phyloP scores from a whole-genome alignment of 805 yeast species.

The Cyberlindnera lachancei region DNA sequence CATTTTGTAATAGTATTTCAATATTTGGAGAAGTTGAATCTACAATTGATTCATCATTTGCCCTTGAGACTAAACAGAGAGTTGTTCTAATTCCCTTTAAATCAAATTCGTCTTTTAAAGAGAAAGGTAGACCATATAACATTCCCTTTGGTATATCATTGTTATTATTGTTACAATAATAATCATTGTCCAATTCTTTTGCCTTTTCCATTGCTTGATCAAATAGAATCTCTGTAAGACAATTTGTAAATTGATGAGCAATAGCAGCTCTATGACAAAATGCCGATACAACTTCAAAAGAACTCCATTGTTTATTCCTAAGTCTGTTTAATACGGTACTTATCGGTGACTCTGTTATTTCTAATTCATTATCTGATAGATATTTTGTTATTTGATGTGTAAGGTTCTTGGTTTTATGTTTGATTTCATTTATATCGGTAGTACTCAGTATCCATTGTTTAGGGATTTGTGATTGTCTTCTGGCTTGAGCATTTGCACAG shows the following conservation, averaged over 20 bases:
- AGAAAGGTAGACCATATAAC: constrained; percentile 60
- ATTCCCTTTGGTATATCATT: constrained; percentile 48
- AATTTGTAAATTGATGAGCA: constrained; percentile 46
- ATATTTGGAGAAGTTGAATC: constrained; percentile 32
- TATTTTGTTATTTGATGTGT: not conserved
- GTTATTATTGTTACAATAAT: too few species aligned
- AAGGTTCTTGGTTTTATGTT: not conserved
- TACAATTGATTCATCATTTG: constrained; percentile 40
- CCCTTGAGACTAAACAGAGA: constrained; percentile 38
- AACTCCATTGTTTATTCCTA: constrained; percentile 24
- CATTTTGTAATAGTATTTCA: constrained; percentile 32
- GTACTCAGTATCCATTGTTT: constrained; percentile 1
- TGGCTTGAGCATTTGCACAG: not conserved
- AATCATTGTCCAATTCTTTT: constrained; percentile 42
- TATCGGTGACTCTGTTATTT: constrained; percentile 31
- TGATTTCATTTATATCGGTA: not conserved
- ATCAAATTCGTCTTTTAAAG: constrained; percentile 40
- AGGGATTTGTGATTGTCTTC: not conserved
- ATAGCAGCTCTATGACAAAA: constrained; percentile 50
- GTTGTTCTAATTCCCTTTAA: constrained; percentile 41
- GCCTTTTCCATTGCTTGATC: constrained; percentile 53
- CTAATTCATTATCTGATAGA: constrained; percentile 22
- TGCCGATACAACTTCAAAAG: constrained; percentile 42
- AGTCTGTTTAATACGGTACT: constrained; percentile 22
- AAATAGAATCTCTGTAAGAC: constrained; percentile 32